Percentiles rank a stretch among this genome's conserved stretches.
Evolutionary conservation across 1,139 yeast genomes (phyloP).

Genomic region (Pichia sp.): DNA sequence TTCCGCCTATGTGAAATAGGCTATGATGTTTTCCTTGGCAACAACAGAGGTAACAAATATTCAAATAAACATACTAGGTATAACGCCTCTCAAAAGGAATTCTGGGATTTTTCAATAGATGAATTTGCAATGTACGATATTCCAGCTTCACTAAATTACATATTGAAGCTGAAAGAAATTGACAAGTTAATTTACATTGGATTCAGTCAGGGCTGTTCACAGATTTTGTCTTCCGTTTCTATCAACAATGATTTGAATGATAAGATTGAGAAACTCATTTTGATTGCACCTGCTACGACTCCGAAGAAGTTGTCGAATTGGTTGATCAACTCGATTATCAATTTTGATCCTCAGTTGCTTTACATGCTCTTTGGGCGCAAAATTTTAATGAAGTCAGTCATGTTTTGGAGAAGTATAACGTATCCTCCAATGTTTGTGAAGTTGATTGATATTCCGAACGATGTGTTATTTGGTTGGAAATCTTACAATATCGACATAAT

Average conservation of each 20-base stretch:
- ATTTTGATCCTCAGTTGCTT: slow-evolving; percentile 73
- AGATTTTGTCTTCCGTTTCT: slow-evolving; percentile 76
- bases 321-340: slow-evolving; percentile 69
- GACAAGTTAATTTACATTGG: slow-evolving; percentile 64
- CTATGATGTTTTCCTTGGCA: slow-evolving; percentile 90
- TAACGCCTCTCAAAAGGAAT: slow-evolving; percentile 42
- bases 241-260: slow-evolving; percentile 64
- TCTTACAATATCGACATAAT: slow-evolving; percentile 61
- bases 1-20: slow-evolving; percentile 73
- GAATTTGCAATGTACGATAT: slow-evolving; percentile 82
- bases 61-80: slow-evolving; percentile 37
- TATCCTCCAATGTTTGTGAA: slow-evolving; percentile 78
- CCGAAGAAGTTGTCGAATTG: slow-evolving; percentile 80
- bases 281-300: slow-evolving; percentile 82
- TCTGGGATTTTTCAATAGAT: slow-evolving; percentile 85
- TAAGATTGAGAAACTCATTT: slow-evolving; percentile 63
- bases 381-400: slow-evolving; percentile 68
- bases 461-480: slow-evolving; percentile 72
- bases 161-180: slow-evolving; percentile 43
- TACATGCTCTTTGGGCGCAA: slow-evolving; percentile 71
- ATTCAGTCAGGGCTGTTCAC: slow-evolving; percentile 90
- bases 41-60: slow-evolving; percentile 86
- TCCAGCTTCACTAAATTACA: slow-evolving; percentile 67
- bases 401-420: slow-evolving; percentile 77
- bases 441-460: slow-evolving; percentile 66